phyloP scores from a whole-genome alignment of 176 grass and related monocot genomes.

The Themeda triandra region DNA sequence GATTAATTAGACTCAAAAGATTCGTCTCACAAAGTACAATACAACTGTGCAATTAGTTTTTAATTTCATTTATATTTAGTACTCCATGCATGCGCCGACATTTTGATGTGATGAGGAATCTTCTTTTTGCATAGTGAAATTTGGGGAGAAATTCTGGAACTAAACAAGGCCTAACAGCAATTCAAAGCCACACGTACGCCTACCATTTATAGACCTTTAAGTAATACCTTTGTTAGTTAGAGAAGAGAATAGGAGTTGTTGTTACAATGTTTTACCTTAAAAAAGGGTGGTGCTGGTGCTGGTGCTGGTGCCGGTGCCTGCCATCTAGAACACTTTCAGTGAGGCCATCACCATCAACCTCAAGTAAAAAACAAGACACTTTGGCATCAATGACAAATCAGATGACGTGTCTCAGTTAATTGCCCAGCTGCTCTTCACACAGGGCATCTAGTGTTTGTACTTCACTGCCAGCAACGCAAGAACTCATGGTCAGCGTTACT shows the following conservation, averaged over 20 bases:
- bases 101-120: too few relatives aligned
- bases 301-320: not conserved
- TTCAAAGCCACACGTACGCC: not conserved
- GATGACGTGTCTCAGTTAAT: not conserved
- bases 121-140: too few relatives aligned
- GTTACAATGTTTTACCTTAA: too few relatives aligned
- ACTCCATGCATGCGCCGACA: too few relatives aligned
- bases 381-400: not conserved
- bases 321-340: conserved; percentile 9
- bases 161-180: too few relatives aligned
- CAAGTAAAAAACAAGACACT: not conserved
- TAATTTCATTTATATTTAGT: too few relatives aligned
- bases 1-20: too few relatives aligned
- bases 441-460: not conserved
- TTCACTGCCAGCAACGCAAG: not conserved
- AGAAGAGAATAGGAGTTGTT: not conserved
- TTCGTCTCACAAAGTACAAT: too few relatives aligned
- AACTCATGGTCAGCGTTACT: not conserved
- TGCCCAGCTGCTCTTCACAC: not conserved
- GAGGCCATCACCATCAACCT: not conserved
- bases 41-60: too few relatives aligned
- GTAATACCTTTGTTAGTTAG: not conserved
- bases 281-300: too few relatives aligned
- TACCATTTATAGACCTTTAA: not conserved
- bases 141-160: too few relatives aligned